Percentiles rank a stretch among this genome's conserved stretches.
Evolutionary conservation across 2,329 filamentous ascomycete species (phyloP).

Genomic region (Sporothrix mexicana): DNA sequence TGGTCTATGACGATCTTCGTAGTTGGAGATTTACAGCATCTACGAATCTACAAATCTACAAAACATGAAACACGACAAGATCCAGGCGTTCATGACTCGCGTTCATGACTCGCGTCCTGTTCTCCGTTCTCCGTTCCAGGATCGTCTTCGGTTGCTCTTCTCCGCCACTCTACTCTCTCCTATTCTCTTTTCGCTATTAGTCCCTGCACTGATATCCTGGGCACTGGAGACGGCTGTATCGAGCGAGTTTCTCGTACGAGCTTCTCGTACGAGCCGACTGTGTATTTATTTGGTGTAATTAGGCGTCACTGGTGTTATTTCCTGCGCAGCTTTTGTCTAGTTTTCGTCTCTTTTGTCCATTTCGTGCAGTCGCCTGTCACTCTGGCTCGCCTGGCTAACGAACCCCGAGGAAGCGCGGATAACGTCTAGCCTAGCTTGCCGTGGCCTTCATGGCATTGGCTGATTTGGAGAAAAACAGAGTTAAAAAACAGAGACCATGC

Average conservation of each 20-base stretch:
- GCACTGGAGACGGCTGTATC: not conserved
- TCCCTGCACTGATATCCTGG: not conserved
- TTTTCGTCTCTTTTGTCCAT: not conserved
- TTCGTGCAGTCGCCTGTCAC: not conserved
- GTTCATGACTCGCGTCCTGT: not conserved
- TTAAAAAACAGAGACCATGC: not conserved
- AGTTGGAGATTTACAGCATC: not conserved
- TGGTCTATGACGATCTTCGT: not conserved
- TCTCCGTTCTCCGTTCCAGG: not conserved
- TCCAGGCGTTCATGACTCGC: not conserved
- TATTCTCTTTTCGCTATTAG: conserved; percentile 2
- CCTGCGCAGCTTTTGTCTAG: not conserved
- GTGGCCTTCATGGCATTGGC: not conserved
- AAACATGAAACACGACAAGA: not conserved
- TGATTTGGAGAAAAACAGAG: not conserved
- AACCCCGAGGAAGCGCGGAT: conserved; percentile 18
- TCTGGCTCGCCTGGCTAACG: conserved; percentile 27
- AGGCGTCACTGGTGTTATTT: too few relatives aligned
- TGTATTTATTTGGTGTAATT: too few relatives aligned
- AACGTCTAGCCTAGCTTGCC: conserved; percentile 17
- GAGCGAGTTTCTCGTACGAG: too few relatives aligned
- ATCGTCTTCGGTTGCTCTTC: conserved; percentile 10
- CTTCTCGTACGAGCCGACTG: too few relatives aligned
- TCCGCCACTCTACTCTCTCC: not conserved
- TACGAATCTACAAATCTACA: not conserved